Percentiles rank a stretch among this genome's conserved stretches.
Evolutionary conservation across 352 stramenopile species (phyloP).

Genomic region (Pythium volutum): DNA sequence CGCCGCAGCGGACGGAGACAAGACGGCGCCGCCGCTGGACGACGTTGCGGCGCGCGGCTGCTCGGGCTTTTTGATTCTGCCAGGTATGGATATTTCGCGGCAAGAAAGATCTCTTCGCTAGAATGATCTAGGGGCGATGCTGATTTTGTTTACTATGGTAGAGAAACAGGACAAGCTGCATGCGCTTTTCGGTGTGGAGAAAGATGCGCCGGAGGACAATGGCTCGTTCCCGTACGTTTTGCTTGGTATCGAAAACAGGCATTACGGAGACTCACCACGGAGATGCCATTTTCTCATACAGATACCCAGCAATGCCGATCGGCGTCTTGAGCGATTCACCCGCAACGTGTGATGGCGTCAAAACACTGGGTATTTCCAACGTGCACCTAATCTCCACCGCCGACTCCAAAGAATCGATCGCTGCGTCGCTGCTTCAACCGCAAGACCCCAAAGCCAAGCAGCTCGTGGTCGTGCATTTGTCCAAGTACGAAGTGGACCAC

Average conservation of each 20-base stretch:
- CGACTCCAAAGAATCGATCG: slow-evolving; percentile 7
- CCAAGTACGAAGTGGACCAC: slow-evolving; percentile 25
- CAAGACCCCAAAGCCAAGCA: slow-evolving; percentile 37
- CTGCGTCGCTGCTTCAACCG: slow-evolving; percentile 30
- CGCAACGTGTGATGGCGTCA: slow-evolving; percentile 28
- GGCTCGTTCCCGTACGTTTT: slow-evolving; percentile 28
- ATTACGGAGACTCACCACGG: background rate
- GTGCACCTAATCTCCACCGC: slow-evolving; percentile 28
- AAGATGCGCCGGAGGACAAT: slow-evolving; percentile 17
- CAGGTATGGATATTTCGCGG: slow-evolving; percentile 23
- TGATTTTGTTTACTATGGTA: background rate
- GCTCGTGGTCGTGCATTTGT: slow-evolving; percentile 55
- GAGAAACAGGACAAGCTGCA: slow-evolving; percentile 27
- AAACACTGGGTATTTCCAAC: slow-evolving; percentile 30
- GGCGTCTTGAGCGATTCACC: slow-evolving; percentile 52
- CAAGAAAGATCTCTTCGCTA: background rate
- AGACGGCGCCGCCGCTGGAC: slow-evolving; percentile 26
- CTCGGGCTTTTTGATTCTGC: slow-evolving; percentile 49
- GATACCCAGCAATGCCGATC: slow-evolving; percentile 60
- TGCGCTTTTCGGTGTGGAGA: slow-evolving; percentile 28
- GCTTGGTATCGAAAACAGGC: too few species aligned
- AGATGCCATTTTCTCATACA: slow-evolving; percentile 12
- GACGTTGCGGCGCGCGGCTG: slow-evolving; percentile 47
- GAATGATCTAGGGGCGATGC: too few species aligned
- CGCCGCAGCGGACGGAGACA: background rate